phyloP scores from a whole-genome alignment of 2,329 filamentous ascomycete species.

The Fusarium tricinctum region DNA sequence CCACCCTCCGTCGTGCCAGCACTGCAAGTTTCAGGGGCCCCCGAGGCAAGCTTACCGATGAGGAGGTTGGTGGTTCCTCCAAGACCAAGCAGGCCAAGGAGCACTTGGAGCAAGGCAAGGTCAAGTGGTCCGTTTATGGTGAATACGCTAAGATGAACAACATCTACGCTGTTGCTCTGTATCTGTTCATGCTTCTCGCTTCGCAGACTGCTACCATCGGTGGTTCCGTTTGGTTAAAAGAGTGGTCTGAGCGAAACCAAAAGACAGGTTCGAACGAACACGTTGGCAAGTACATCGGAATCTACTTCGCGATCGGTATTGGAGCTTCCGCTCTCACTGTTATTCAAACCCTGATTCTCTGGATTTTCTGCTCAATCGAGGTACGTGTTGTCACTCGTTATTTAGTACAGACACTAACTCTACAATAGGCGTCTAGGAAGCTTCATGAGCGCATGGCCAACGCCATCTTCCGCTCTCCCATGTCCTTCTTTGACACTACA shows the following conservation, averaged over 20 bases:
- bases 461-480: slow-evolving; percentile 96
- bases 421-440: slow-evolving; percentile 85
- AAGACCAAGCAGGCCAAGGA: slow-evolving; percentile 92
- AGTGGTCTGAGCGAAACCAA: slow-evolving; percentile 88
- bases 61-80: slow-evolving; percentile 78
- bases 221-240: slow-evolving; percentile 92
- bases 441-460: slow-evolving; percentile 97
- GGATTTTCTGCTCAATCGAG: slow-evolving; percentile 99
- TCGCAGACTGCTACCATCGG: slow-evolving; percentile 87
- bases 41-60: slow-evolving; percentile 85
- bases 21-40: slow-evolving; percentile 90
- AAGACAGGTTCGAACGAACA: slow-evolving; percentile 76
- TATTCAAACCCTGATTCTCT: slow-evolving; percentile 91
- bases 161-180: slow-evolving; percentile 83
- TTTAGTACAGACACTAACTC: slow-evolving; percentile 18
- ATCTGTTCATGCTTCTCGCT: slow-evolving; percentile 80
- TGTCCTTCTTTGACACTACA: slow-evolving; percentile 99
- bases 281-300: slow-evolving; percentile 90
- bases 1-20: slow-evolving; percentile 89
- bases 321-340: slow-evolving; percentile 89
- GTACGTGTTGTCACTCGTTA: slow-evolving; percentile 59
- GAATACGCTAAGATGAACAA: slow-evolving; percentile 98
- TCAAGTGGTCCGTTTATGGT: slow-evolving; percentile 92
- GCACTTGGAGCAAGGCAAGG: slow-evolving; percentile 92
- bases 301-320: slow-evolving; percentile 96